Conservation (phyloP, 192 early-diverging fungal species). For the Backusella liffmaniae region DNA sequence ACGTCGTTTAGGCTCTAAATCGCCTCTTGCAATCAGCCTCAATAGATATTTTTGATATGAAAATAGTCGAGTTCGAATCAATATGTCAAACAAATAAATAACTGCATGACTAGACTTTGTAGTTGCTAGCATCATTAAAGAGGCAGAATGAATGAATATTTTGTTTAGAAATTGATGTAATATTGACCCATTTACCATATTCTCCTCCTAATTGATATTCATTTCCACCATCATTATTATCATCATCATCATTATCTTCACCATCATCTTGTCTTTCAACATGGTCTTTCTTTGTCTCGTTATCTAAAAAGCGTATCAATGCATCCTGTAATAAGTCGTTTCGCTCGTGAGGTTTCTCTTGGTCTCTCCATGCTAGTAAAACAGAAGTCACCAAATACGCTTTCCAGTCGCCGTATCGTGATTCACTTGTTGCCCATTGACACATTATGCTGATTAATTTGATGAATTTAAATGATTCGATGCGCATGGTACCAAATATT, state of each 20-base stretch:
- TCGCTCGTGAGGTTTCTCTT: slow-evolving; percentile 7
- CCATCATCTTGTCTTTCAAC: too few species aligned
- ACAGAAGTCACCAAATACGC: slow-evolving; percentile 47
- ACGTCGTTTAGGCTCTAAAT: slow-evolving; percentile 37
- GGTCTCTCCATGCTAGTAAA: slow-evolving; percentile 41
- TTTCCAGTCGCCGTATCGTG: slow-evolving; percentile 46
- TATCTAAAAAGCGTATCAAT: slow-evolving; percentile 49
- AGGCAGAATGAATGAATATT: too few species aligned
- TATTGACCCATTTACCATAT: slow-evolving; percentile 5
- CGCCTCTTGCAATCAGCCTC: slow-evolving; percentile 58
- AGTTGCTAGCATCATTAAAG: neutral
- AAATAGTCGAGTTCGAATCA: slow-evolving; percentile 56
- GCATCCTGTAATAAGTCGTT: slow-evolving; percentile 43
- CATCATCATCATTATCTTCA: too few species aligned
- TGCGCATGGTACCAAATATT: slow-evolving; percentile 4
- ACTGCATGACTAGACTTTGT: slow-evolving; percentile 17
- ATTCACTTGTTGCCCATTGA: slow-evolving; percentile 50
- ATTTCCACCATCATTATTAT: too few species aligned
- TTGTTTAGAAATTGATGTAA: too few species aligned
- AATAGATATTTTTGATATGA: slow-evolving; percentile 56
- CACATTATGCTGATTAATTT: slow-evolving; percentile 44
- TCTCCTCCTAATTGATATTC: neutral
- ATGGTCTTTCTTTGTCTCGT: slow-evolving; percentile 9
- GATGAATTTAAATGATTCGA: neutral
- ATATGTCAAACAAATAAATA: slow-evolving; percentile 46